These are phyloP conservation scores for Colletotrichum sp. DNA, from an alignment of 2,329 filamentous ascomycete species.

Conservation along the genomic window DNA sequence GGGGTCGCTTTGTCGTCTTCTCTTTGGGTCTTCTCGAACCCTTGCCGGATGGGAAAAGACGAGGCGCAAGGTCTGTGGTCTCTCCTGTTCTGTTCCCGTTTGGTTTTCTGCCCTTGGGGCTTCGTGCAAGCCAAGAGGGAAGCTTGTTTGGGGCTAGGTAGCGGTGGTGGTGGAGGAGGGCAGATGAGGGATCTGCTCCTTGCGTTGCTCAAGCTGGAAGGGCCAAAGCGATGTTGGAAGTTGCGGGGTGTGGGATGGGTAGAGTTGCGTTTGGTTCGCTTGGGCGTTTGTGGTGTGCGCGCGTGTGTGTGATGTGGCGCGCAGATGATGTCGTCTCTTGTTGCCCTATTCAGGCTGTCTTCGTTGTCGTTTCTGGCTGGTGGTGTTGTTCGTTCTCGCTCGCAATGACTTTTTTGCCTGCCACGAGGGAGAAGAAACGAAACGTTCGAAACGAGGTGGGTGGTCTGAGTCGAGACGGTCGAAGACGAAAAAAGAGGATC, in stretches of 20 bases:
- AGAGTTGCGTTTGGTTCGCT: background rate
- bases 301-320: background rate
- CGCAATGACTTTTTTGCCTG: background rate
- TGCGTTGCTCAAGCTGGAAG: background rate
- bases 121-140: background rate
- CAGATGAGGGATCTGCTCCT: background rate
- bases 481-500: background rate
- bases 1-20: background rate
- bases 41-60: background rate
- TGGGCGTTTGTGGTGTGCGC: background rate
- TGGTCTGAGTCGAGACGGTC: background rate
- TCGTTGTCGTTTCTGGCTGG: background rate
- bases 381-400: background rate
- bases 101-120: background rate
- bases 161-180: background rate
- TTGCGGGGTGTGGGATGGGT: background rate
- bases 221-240: background rate
- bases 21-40: background rate
- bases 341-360: background rate
- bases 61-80: background rate
- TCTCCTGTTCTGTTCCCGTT: background rate
- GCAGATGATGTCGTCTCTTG: background rate
- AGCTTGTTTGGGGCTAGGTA: background rate
- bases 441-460: background rate
- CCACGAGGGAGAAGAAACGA: background rate